phyloP scores from a whole-genome alignment of 2,329 filamentous ascomycete genomes.

The Ophiostoma pallidulum region DNA sequence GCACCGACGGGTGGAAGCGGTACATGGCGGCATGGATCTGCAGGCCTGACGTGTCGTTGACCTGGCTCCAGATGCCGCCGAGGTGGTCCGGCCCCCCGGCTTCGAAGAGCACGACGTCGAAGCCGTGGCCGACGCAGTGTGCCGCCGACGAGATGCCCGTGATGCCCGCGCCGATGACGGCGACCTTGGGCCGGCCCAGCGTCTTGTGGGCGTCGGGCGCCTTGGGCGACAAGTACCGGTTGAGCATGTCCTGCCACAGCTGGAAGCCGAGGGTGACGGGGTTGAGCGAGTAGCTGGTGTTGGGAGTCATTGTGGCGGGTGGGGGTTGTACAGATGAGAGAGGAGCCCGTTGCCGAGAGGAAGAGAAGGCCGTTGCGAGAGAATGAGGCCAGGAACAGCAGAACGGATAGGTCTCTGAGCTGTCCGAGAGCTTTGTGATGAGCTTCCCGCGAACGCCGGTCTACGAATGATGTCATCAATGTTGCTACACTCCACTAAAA shows the following conservation, averaged over 20 bases:
- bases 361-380: too few species aligned
- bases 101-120: conserved; percentile 74
- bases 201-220: conserved; percentile 51
- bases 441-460: too few species aligned
- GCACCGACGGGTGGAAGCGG: conserved; percentile 71
- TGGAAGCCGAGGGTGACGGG: conserved; percentile 55
- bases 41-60: conserved; percentile 16
- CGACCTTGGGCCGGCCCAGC: conserved; percentile 55
- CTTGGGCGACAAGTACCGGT: conserved; percentile 57
- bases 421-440: too few species aligned
- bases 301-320: background rate
- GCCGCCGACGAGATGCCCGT: conserved; percentile 70
- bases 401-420: too few species aligned
- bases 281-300: conserved; percentile 21
- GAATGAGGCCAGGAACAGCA: background rate
- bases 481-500: too few species aligned
- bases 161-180: conserved; percentile 61
- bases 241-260: conserved; percentile 54
- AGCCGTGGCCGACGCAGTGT: conserved; percentile 78
- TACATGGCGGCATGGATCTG: conserved; percentile 77
- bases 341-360: too few species aligned
- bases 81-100: conserved; percentile 54
- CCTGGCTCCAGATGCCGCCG: conserved; percentile 72
- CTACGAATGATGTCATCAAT: too few species aligned
- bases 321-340: background rate